phyloP scores from a whole-genome alignment of 2,329 filamentous ascomycete species.

The Tolypocladium cylindrosporum region DNA sequence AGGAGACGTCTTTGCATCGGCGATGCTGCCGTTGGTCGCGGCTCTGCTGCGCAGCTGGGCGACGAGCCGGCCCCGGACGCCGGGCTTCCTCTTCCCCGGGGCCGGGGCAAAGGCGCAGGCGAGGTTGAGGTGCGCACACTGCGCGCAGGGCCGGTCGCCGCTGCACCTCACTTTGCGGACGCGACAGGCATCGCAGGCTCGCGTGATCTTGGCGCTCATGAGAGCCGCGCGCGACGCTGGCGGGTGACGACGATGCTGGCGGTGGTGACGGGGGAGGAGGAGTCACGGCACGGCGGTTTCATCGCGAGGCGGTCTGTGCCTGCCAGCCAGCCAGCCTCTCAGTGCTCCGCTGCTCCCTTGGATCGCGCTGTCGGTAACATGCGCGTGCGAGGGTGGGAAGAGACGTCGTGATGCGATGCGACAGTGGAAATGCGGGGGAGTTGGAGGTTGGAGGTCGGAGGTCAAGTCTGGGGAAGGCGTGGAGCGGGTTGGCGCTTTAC shows the following conservation, averaged over 20 bases:
- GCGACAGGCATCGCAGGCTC: constrained; percentile 27
- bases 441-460: too few relatives aligned
- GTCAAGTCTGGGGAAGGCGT: too few relatives aligned
- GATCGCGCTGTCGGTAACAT: background rate
- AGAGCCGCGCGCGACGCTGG: background rate
- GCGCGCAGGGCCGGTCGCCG: constrained; percentile 21
- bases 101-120: constrained; percentile 22
- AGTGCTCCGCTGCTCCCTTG: background rate
- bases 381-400: background rate
- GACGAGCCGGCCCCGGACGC: constrained; percentile 22
- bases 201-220: constrained; percentile 8
- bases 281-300: background rate
- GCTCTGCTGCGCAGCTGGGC: constrained; percentile 21
- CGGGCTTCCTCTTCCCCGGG: constrained; percentile 22
- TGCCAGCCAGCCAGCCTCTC: background rate
- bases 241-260: background rate
- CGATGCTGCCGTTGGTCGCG: background rate
- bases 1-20: background rate
- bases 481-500: too few relatives aligned
- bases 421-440: too few relatives aligned
- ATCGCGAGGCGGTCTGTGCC: background rate
- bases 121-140: constrained; percentile 24
- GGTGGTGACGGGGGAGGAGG: background rate
- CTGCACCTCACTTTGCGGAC: constrained; percentile 28
- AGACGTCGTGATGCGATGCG: too few relatives aligned